Base-by-base conservation (phyloP, 495 filamentous ascomycete species). In the Aspergillus saccharolyticus region DNA sequence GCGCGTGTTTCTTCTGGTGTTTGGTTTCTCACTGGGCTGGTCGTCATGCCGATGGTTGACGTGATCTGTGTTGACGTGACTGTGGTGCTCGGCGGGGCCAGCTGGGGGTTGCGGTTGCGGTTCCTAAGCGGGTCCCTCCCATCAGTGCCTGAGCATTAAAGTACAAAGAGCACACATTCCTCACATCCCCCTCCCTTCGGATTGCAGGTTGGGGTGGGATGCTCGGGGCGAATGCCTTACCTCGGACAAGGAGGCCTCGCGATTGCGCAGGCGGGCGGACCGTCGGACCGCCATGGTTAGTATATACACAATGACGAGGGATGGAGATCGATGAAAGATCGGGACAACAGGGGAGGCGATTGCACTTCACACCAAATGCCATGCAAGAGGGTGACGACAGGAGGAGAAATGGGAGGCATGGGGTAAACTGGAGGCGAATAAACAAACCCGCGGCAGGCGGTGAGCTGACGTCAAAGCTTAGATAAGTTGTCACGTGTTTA, bases 201-300 rank as follows among this genome's bases (percentile, higher is more conserved):
- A 39, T 39, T 39, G 7, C 33, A 39, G 2, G 33, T 8, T 39
- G 33, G 10, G 52, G 30, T 45, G 44, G 50, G 20, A 33, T 50
- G 22, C 28, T 54, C 20, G 15, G 51, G 61, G 64, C 39, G 33
- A 39, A 39, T 39, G 43, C 61, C 64, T 65, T 55, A 75, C 72
- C 63, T 65, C 57, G 39, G 66, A 39, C 33, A 39, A 62, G 28
- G 66, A 63, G 46, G 61, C 24, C 55, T 67, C 63, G 42, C 56
- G 56, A 61, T 62, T 69, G 28, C 72, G 68, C 54, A 75, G 62
- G 57, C 72, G 72, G 52, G 72, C 72, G 48, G 72, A 75, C 50
- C 72, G 72, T 59, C 72, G 72, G 51, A 74, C 64, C 70, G 68
- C 64, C 72, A 75, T 75, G 20, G 18, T 63, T 30, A 16, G 6